Conservation (phyloP, 1,284 basidiomycete genomes). For the Cerrena zonata region DNA sequence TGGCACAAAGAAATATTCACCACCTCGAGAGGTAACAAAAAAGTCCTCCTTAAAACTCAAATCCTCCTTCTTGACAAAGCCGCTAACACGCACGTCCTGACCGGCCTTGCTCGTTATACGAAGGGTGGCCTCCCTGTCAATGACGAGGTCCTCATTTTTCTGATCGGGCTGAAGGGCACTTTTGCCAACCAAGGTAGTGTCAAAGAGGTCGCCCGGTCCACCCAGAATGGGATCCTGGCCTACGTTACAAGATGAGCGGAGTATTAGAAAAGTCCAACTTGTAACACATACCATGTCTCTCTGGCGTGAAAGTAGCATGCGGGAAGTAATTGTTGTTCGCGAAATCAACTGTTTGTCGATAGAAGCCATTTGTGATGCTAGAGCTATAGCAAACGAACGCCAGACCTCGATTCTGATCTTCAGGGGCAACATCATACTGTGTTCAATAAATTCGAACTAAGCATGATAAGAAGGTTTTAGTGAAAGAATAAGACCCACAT, state of each 20-base stretch:
- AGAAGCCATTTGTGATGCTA: constrained; percentile 6
- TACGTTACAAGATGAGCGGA: too few relatives aligned
- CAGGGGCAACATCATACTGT: not conserved
- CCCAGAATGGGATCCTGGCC: not conserved
- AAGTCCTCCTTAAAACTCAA: not conserved
- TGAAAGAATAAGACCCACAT: not conserved
- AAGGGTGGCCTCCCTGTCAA: not conserved
- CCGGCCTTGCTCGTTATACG: not conserved
- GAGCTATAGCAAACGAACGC: constrained; percentile 7
- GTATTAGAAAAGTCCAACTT: too few relatives aligned
- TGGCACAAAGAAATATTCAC: constrained; percentile 1
- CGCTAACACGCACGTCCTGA: not conserved
- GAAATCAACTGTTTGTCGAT: not conserved
- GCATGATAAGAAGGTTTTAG: too few relatives aligned
- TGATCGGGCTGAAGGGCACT: too few relatives aligned
- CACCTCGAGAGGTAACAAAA: not conserved
- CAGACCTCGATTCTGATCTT: not conserved
- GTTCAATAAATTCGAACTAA: too few relatives aligned
- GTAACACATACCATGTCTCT: not conserved
- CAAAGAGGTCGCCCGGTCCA: not conserved
- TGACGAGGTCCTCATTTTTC: not conserved
- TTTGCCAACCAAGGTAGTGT: not conserved
- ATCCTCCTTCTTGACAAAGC: not conserved
- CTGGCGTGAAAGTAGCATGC: not conserved
- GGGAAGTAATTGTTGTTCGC: not conserved